Conservation (phyloP, 768 basidiomycete species). For the Butyriboletus loyo region DNA sequence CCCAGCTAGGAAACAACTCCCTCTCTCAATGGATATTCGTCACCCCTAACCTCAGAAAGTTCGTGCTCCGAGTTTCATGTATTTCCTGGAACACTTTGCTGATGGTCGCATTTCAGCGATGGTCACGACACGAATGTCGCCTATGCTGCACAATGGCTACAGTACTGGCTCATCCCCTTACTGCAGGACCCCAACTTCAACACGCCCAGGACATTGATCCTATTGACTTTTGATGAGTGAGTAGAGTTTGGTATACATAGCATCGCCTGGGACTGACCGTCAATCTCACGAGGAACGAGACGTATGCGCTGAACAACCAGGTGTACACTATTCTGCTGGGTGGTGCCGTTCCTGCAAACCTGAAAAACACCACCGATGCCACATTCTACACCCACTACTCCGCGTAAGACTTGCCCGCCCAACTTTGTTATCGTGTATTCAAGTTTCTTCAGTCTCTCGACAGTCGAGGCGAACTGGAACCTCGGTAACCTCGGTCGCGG, state of each 20-base stretch:
- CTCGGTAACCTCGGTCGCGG: slow-evolving; percentile 55
- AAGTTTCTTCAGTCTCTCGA: slow-evolving; percentile 35
- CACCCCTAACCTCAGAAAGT: slow-evolving; percentile 51
- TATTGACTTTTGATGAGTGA: slow-evolving; percentile 62
- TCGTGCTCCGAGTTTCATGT: background rate
- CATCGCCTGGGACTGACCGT: background rate
- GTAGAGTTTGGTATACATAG: slow-evolving; percentile 16
- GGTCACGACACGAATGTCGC: slow-evolving; percentile 56
- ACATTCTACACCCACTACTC: slow-evolving; percentile 62
- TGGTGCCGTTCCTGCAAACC: slow-evolving; percentile 39
- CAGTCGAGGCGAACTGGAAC: slow-evolving; percentile 58
- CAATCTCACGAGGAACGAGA: slow-evolving; percentile 20
- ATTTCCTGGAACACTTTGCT: background rate
- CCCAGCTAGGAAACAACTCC: slow-evolving; percentile 35
- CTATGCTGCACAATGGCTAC: slow-evolving; percentile 45
- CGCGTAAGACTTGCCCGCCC: slow-evolving; percentile 12
- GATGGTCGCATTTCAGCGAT: slow-evolving; percentile 37
- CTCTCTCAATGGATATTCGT: slow-evolving; percentile 59
- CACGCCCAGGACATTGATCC: slow-evolving; percentile 49
- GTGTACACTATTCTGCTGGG: slow-evolving; percentile 45
- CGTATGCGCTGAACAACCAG: slow-evolving; percentile 40
- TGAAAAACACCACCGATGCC: slow-evolving; percentile 45
- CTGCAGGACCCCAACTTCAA: slow-evolving; percentile 53
- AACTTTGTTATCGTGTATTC: background rate
- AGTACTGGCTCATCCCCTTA: slow-evolving; percentile 49